Evolutionary conservation across 345 rosid species (phyloP).

Genomic region (Salix suchowensis): DNA sequence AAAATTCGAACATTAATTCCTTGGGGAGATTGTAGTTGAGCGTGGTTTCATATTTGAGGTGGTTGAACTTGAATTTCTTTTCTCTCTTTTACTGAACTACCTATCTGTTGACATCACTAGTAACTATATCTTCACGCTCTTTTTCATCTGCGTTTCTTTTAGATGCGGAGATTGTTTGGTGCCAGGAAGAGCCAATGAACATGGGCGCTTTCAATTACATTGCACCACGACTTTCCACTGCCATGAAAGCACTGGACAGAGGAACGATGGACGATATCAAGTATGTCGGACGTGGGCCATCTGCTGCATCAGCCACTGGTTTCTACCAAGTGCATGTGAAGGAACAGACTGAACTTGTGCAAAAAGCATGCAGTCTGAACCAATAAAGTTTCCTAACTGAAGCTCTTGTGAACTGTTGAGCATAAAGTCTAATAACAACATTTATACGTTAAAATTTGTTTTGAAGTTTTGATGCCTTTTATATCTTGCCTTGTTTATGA

Average conservation of each 20-base stretch:
- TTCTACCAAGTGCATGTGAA: constrained; percentile 50
- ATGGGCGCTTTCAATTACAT: constrained; percentile 65
- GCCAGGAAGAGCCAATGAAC: constrained; percentile 92
- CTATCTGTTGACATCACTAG: neutral
- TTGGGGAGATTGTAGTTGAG: neutral
- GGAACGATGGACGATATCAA: constrained; percentile 58
- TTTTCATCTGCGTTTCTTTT: neutral
- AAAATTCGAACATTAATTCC: neutral
- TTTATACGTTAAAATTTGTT: neutral
- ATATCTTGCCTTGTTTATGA: neutral
- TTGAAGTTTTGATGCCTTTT: neutral
- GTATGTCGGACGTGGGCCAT: constrained; percentile 66
- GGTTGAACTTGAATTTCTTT: neutral
- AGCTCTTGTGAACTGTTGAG: neutral
- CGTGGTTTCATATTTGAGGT: neutral
- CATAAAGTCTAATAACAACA: neutral
- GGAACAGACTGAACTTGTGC: constrained; percentile 60
- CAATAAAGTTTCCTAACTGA: constrained; percentile 33
- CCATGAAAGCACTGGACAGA: constrained; percentile 48
- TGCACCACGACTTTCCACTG: constrained; percentile 56
- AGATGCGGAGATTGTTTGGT: constrained; percentile 76
- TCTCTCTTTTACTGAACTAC: neutral
- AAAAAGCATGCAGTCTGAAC: constrained; percentile 54
- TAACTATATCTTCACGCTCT: neutral
- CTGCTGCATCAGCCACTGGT: constrained; percentile 76